Evolutionary conservation across 352 stramenopile species (phyloP).

Genomic region (Albugo candida): DNA sequence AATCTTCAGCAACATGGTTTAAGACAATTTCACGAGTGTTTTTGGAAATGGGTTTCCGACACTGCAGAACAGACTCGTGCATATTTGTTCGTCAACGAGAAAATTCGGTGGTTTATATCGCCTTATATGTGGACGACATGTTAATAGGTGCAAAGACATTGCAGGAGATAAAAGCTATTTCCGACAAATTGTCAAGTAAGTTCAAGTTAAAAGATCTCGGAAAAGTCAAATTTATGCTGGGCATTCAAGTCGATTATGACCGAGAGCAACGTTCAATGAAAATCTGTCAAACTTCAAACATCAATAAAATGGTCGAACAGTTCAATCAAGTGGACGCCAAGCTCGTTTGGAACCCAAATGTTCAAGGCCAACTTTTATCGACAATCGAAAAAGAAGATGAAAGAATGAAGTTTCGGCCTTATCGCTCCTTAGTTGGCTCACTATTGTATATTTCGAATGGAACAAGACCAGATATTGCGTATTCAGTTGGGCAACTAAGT

Average conservation of each 20-base stretch:
- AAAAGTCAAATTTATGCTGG: no score
- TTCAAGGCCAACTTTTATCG: no score
- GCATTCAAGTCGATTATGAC: no score
- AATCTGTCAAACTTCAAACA: no score
- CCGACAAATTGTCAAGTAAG: not conserved
- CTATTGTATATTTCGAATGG: not conserved
- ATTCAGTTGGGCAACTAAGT: no score
- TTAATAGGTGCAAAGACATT: not conserved
- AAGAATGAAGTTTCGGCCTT: not conserved
- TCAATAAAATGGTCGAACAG: no score
- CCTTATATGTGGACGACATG: not conserved
- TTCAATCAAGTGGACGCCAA: no score
- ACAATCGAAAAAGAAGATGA: no score
- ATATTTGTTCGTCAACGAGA: not conserved
- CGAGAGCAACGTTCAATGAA: no score
- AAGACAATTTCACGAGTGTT: constrained; percentile 11
- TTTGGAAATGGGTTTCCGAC: constrained; percentile 3
- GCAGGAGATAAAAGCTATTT: not conserved
- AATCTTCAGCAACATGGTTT: constrained; percentile 14
- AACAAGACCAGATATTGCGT: not conserved
- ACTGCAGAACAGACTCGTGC: not conserved
- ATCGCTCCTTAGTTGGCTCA: not conserved
- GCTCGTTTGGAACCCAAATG: no score
- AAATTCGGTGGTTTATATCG: not conserved
- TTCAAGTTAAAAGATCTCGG: no score